A percentile compares a stretch with the other conserved stretches of the same genome.
These are phyloP conservation scores for Yarrowia sp. DNA, from an alignment of 805 yeast species.

Conservation along the genomic window DNA sequence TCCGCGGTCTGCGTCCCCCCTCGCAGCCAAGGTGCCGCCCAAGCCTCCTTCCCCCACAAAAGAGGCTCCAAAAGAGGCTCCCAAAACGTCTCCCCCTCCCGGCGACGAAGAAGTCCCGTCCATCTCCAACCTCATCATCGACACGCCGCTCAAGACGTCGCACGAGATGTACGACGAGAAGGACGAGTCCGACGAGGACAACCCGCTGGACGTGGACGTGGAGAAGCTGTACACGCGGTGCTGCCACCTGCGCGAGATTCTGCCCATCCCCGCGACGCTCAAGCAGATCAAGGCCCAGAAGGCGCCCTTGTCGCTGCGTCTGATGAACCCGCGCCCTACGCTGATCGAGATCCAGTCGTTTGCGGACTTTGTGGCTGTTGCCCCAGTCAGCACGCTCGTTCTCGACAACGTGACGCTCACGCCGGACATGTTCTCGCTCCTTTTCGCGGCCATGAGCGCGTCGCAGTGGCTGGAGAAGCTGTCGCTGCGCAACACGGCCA, in stretches of 20 bases:
- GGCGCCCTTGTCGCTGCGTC: conserved; percentile 68
- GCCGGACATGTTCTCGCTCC: conserved; percentile 68
- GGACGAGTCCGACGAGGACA: conserved; percentile 17
- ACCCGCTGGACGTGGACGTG: conserved; percentile 17
- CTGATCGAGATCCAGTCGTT: conserved; percentile 83
- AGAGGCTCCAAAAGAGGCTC: not conserved
- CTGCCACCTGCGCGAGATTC: conserved; percentile 85
- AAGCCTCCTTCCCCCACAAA: not conserved
- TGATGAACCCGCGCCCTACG: conserved; percentile 87
- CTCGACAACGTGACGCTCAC: conserved; percentile 78
- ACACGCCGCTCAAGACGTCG: conserved; percentile 18
- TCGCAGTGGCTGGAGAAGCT: conserved; percentile 68
- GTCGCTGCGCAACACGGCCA: conserved; percentile 73
- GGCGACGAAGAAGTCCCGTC: conserved; percentile 17
- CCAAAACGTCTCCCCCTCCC: not conserved
- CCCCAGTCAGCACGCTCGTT: conserved; percentile 71
- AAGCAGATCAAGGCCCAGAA: conserved; percentile 76
- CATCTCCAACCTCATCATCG: conserved; percentile 20
- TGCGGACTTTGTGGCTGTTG: conserved; percentile 82
- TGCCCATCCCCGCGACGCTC: conserved; percentile 87
- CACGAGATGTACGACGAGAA: conserved; percentile 13
- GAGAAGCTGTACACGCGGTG: conserved; percentile 73
- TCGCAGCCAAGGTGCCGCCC: not conserved
- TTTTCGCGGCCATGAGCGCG: conserved; percentile 67
- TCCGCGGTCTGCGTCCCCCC: not conserved